Evolutionary conservation across 1,139 yeast genomes (phyloP).

Genomic region (Meyerozyma guilliermondii): DNA sequence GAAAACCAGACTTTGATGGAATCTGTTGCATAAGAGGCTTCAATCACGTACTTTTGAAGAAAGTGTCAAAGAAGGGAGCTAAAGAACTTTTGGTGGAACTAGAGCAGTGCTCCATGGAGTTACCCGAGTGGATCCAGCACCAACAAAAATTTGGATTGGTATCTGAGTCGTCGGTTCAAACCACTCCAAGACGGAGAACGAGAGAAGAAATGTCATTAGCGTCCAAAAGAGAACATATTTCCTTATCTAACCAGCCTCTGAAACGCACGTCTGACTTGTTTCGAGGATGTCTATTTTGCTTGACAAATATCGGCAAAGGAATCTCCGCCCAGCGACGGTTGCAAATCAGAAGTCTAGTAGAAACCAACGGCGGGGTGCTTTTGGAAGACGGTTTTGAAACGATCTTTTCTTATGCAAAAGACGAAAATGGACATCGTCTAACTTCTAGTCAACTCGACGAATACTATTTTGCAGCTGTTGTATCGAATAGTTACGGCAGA

Average conservation of each 20-base stretch:
- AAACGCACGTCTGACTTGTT: not conserved
- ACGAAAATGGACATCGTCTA: constrained; percentile 12
- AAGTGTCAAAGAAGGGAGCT: constrained; percentile 13
- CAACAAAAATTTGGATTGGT: constrained; percentile 21
- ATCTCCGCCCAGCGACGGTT: constrained; percentile 29
- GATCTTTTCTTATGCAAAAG: constrained; percentile 17
- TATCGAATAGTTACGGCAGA: constrained; percentile 54
- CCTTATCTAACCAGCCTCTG: not conserved
- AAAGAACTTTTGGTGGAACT: constrained; percentile 14
- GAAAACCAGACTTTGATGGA: constrained; percentile 10
- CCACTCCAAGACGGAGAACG: constrained; percentile 3
- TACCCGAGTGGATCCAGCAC: constrained; percentile 37
- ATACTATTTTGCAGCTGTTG: constrained; percentile 56
- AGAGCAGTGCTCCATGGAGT: constrained; percentile 27
- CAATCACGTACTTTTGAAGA: constrained; percentile 39
- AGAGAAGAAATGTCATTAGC: not conserved
- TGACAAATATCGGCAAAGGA: constrained; percentile 10
- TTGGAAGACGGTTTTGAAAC: constrained; percentile 44
- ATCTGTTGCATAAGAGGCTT: constrained; percentile 58
- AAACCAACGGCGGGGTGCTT: constrained; percentile 49
- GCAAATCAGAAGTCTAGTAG: constrained; percentile 30
- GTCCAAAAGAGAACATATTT: not conserved
- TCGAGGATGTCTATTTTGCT: constrained; percentile 6
- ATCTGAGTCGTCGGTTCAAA: constrained; percentile 3
- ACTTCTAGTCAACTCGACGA: constrained; percentile 12